A percentile compares a stretch with the other conserved stretches of the same genome.
phyloP scores from a whole-genome alignment of 345 rosid genomes.

The Boechera stricta region DNA sequence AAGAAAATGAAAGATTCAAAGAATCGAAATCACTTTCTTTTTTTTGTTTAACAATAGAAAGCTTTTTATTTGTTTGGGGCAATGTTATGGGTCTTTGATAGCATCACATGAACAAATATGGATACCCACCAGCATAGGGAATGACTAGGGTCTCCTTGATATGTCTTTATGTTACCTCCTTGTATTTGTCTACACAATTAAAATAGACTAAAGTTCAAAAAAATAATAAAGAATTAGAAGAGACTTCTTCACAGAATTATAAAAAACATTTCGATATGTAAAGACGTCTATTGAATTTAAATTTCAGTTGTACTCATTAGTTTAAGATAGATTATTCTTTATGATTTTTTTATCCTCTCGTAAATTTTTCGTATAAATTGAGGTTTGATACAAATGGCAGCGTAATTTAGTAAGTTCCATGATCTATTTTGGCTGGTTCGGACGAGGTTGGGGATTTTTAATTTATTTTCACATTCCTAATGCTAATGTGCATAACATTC shows the following conservation, averaged over 20 bases:
- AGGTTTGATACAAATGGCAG: not conserved
- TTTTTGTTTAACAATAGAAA: slow-evolving; percentile 1
- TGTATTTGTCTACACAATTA: slow-evolving; percentile 15
- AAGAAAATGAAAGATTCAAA: slow-evolving; percentile 29
- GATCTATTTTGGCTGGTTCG: no score
- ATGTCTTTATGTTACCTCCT: slow-evolving; percentile 37
- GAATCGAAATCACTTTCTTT: slow-evolving; percentile 3
- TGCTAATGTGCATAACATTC: no score
- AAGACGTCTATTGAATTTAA: not conserved
- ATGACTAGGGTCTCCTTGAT: slow-evolving; percentile 38
- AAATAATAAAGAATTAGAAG: not conserved
- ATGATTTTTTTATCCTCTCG: not conserved
- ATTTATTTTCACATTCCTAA: no score
- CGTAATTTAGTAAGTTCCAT: not conserved
- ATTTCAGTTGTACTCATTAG: not conserved
- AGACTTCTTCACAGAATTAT: slow-evolving; percentile 12
- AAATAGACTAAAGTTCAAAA: slow-evolving; percentile 7
- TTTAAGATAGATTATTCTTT: slow-evolving; percentile 1
- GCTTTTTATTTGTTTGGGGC: not conserved
- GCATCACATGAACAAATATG: slow-evolving; percentile 49
- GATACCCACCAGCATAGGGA: slow-evolving; percentile 49
- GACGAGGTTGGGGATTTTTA: no score
- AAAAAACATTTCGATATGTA: not conserved
- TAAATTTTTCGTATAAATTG: not conserved
- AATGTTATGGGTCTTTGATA: slow-evolving; percentile 46